phyloP scores from a whole-genome alignment of 2,329 filamentous ascomycete genomes.

The Aspergillus alliaceus region DNA sequence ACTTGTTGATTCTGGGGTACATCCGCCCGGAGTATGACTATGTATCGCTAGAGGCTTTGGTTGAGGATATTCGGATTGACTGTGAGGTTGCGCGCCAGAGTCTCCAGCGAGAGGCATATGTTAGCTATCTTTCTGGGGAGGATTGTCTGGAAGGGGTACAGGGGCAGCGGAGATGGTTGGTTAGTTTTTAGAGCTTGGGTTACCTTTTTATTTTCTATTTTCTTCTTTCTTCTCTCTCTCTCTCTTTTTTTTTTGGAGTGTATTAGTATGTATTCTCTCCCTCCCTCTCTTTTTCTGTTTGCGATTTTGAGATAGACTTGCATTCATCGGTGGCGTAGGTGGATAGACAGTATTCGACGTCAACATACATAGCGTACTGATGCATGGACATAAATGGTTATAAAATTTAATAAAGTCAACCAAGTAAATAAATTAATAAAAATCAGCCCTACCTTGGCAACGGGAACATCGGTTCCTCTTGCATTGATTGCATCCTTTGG shows the following conservation, averaged over 20 bases:
- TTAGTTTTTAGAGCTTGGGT: slow-evolving; percentile 23
- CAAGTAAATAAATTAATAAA: no score
- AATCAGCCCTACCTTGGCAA: slow-evolving; percentile 8
- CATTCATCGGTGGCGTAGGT: not conserved
- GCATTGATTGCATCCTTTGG: not conserved
- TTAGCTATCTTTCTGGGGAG: slow-evolving; percentile 39
- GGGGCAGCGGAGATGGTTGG: slow-evolving; percentile 36
- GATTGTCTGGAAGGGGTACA: slow-evolving; percentile 30
- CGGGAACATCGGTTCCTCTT: not conserved
- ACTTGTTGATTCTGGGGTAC: slow-evolving; percentile 79
- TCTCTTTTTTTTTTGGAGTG: not conserved
- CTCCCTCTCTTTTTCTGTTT: not conserved
- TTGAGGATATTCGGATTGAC: slow-evolving; percentile 86
- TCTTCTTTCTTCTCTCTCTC: no score
- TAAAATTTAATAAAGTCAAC: no score
- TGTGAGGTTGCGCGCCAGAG: slow-evolving; percentile 78
- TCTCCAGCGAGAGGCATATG: slow-evolving; percentile 65
- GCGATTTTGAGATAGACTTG: slow-evolving; percentile 7
- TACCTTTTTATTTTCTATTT: not conserved
- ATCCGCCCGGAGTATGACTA: slow-evolving; percentile 91
- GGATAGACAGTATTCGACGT: not conserved
- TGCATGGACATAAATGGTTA: not conserved
- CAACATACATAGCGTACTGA: not conserved
- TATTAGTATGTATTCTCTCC: not conserved
- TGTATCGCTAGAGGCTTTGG: slow-evolving; percentile 74